Base-by-base conservation (phyloP, 1,284 basidiomycete species). In the Ganoderma lucidum region DNA sequence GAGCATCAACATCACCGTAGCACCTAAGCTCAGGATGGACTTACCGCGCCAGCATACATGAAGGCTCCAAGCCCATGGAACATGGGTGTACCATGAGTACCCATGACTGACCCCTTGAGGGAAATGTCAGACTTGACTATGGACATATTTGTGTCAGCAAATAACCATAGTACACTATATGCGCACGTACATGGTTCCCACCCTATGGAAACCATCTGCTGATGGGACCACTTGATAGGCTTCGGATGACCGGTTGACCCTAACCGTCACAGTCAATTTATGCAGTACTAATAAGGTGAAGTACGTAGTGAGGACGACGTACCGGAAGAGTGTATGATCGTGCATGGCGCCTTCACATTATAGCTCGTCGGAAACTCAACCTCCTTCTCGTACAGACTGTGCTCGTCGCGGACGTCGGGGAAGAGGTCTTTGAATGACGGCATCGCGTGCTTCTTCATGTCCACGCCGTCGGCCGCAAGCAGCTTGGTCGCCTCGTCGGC, bases 301-400 rank as follows among this genome's bases (percentile, higher is more conserved):
- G 5, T 51, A 14, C 5, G 5, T 51, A 74, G 63, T 10, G 72
- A 6, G 30, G 2, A 75, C 30, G 75, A 59, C 70, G 42, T 59
- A 70, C 75, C 75, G 17, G 75, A 76, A 4, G 75, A 76, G 61
- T 76, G 74, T 17, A 75, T 61, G 15, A 74, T 73, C 3, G 73
- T 60, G 14, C 61, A 48, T n/a, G 59, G 6, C 10, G 66, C 64
- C 19, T 66, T 45, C 2, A 42, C n/a, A 6, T 73, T 44, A 42
- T 67, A 62, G 12, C 37, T 62, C 30, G 51, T 30, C 3, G 72
- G 72, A 6, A 73, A 48, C 39, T 62, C 64, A 0, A 68, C 70
- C 6, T 67, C 62, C 14, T 51, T 64, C 17, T 69, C 70, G 23
- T 66, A 73, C 42, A 66, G 64, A 17, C 61, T 53, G 10, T 56